These are phyloP conservation scores for Alloascoidea hylecoeti DNA, from an alignment of 805 yeast species.

Conservation along the genomic window DNA sequence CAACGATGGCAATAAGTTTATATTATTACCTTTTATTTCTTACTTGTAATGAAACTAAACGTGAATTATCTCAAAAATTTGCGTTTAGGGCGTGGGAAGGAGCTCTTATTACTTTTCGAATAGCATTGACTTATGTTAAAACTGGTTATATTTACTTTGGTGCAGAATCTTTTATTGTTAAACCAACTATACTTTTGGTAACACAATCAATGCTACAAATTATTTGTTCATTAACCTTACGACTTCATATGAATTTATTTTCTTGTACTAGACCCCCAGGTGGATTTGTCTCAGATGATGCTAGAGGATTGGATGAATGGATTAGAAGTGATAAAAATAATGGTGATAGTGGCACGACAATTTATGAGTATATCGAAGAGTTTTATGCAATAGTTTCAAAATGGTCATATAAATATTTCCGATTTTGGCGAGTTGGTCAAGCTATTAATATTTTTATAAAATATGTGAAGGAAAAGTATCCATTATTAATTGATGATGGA, in stretches of 20 bases:
- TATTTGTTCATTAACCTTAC: constrained; percentile 20
- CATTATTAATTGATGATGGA: neutral
- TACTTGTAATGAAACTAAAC: constrained; percentile 14
- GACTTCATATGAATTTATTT: constrained; percentile 13
- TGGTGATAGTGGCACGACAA: neutral
- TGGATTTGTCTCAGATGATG: constrained; percentile 8
- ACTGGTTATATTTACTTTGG: neutral
- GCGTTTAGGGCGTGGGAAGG: constrained; percentile 16
- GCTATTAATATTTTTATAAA: constrained; percentile 2
- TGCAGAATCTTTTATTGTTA: neutral
- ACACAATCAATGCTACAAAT: constrained; percentile 19
- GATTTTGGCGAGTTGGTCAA: constrained; percentile 3
- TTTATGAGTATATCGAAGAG: constrained; percentile 6
- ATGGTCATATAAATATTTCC: neutral
- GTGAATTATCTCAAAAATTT: constrained; percentile 10
- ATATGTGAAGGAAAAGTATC: constrained; percentile 1
- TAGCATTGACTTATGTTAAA: neutral
- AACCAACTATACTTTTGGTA: neutral
- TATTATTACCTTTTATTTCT: constrained; percentile 23
- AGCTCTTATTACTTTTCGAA: neutral
- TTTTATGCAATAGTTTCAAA: constrained; percentile 5
- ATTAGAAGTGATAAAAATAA: neutral
- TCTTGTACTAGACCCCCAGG: constrained; percentile 9
- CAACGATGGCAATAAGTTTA: constrained; percentile 16
- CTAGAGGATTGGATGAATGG: constrained; percentile 10